Evolutionary conservation across 257 asterid species (phyloP), one percentile per base, ranked within the genome.

Genomic region (Solanum chilense): DNA sequence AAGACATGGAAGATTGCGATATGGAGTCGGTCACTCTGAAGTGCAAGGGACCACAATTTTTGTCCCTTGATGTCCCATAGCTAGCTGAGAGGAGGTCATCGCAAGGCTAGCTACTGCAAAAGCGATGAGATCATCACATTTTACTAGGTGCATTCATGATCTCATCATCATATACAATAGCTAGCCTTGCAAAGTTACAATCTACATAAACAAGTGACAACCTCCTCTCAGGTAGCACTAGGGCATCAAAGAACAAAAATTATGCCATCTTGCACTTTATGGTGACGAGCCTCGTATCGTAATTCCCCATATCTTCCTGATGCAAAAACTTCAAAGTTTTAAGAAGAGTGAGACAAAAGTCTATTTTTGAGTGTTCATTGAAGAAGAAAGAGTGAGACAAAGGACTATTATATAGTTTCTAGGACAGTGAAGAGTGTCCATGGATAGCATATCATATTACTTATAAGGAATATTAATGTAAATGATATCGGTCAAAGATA

Each of bases 21-120:
- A 95, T 96, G 99, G 99, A 92, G 90, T 27, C 41, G 33, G 95
- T 93, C 87, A 49, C 89, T 35, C 82, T 97, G 97, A 93, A 85
- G 89, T 91, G 88, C 25, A 92, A 80, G 87, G 87, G 89, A 35
- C 83, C 64, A 45, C 93, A 89, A 39, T 89, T 92, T 85, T 90
- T 95, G 89, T 87, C 96, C 58, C 98, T 95, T 62, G 97, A 92
- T 94, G 98, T 96, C 88, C 98, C 96, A 1, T 98, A 97, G 75
- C 92, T 96, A 90, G 99, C 99, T 31, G 99, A 97, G 93, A 97
- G 91, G 89, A 93, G 99, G 88, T 99, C 99, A 18, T 96, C 98
- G 16, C 88, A 86, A 92, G 82, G 86, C 92, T 88, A 91, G 94
- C 93, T 74, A 85, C 87, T 15, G 91, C 74, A 66, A 88, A 90